Evolutionary conservation across 306 rosid species (phyloP).

Genomic region (Datisca glomerata): DNA sequence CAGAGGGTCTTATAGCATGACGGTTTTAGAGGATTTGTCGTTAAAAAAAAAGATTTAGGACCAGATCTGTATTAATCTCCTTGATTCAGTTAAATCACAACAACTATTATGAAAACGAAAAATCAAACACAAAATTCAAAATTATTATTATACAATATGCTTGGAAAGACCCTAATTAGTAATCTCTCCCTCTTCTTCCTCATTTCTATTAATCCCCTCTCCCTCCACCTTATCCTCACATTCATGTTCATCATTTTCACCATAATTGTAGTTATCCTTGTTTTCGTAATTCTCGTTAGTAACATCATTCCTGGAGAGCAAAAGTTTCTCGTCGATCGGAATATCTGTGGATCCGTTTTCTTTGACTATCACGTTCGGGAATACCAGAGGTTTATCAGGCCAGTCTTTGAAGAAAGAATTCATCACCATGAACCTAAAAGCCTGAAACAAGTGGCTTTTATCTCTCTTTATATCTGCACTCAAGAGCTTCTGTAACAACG

Average conservation of each 20-base stretch:
- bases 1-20: too few relatives aligned
- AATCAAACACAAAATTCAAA: too few relatives aligned
- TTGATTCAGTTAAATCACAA: too few relatives aligned
- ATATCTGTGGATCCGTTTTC: slow-evolving; percentile 19
- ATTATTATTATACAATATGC: too few relatives aligned
- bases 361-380: slow-evolving; percentile 38
- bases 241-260: background rate
- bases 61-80: too few relatives aligned
- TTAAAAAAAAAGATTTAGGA: too few relatives aligned
- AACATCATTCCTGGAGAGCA: slow-evolving; percentile 7
- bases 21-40: too few relatives aligned
- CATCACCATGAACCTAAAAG: slow-evolving; percentile 66
- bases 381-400: slow-evolving; percentile 47
- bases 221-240: slow-evolving; percentile 4
- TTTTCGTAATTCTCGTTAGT: background rate
- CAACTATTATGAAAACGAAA: too few relatives aligned
- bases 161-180: too few relatives aligned
- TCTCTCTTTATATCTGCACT: slow-evolving; percentile 63
- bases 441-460: slow-evolving; percentile 51
- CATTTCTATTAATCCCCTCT: slow-evolving; percentile 19
- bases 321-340: slow-evolving; percentile 14
- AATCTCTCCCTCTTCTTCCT: slow-evolving; percentile 79
- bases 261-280: background rate
- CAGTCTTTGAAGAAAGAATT: slow-evolving; percentile 62
- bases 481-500: slow-evolving; percentile 71